Evolutionary conservation across 176 grass and related monocot species (phyloP), one percentile per base, ranked within the genome.

Genomic region (Avena insularis): DNA sequence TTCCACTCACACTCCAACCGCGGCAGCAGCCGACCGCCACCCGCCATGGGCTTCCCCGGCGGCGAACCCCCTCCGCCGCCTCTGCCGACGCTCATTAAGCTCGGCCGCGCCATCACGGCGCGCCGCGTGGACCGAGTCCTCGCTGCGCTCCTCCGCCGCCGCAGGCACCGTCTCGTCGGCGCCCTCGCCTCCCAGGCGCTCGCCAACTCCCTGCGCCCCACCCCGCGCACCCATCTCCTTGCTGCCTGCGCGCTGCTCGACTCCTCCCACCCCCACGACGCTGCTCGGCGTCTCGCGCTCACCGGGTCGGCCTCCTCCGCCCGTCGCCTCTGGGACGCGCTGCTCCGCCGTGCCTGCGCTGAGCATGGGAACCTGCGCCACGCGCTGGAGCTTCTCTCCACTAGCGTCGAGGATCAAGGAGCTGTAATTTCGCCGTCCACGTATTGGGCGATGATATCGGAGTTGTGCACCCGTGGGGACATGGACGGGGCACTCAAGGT

Each of bases 401-500:
- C 90, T n/a, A 83, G 83, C 59, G 54, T 91, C 2, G 79, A 84
- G 16, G 79, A 87, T 29, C 64, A 75, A 43, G 86, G 85, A 12
- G 31, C 81, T 13, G 49, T 82, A 11, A 78, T 91, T 13, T 86
- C 88, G 2, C 35, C 25, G 9, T 79, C 72, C 25, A 89, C 78
- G 48, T 88, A 87, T 63, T 75, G 88, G 55, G 40, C 25, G 76
- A 36, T 95, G 29, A 72, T 93, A 33, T 62, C 11, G 31, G 57
- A 6, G 20, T 53, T 95, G 50, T 90, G 91, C 1, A 81, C 60
- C 29, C 78, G 40, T 1, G 90, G 93, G 57, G 60, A 90, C 45
- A 83, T 98, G 66, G 95, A 81, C 2, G 63, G 71, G 21, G 91
- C 91, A 48, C 53, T 98, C 5, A 89, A 84, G 83, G 87, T 90